Evolutionary conservation across 257 asterid genomes (phyloP).

Genomic region (Anisodus tanguticus): DNA sequence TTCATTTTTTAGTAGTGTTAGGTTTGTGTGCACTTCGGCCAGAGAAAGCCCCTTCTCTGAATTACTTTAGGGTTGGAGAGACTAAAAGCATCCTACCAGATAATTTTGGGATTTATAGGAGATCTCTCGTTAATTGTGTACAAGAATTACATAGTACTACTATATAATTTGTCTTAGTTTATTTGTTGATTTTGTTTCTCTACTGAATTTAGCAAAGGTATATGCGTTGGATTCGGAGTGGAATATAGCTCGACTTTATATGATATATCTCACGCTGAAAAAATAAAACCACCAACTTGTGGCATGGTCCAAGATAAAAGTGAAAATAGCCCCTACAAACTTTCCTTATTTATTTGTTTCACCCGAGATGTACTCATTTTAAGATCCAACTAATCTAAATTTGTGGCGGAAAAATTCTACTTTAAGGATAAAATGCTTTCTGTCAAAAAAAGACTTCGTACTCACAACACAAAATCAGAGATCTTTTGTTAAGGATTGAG

Average conservation of each 20-base stretch:
- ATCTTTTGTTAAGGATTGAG: not conserved
- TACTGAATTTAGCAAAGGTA: constrained; percentile 28
- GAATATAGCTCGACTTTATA: constrained; percentile 52
- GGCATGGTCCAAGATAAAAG: constrained; percentile 40
- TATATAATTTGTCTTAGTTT: constrained; percentile 1
- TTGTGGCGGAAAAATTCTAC: not conserved
- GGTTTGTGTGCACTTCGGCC: not conserved
- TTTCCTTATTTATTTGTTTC: constrained; percentile 26
- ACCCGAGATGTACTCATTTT: not conserved
- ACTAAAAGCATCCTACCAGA: constrained; percentile 33
- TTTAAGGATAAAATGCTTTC: fast-evolving
- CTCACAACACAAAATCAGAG: too few species aligned
- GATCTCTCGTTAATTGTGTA: constrained; percentile 54
- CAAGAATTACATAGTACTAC: constrained; percentile 16
- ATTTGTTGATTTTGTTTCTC: constrained; percentile 23
- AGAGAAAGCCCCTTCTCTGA: not conserved
- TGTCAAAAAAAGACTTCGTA: too few species aligned
- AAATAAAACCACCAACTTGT: constrained; percentile 46
- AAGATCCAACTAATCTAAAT: constrained; percentile 11
- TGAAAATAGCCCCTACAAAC: constrained; percentile 41
- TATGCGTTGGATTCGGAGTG: constrained; percentile 39
- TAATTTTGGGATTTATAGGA: constrained; percentile 47
- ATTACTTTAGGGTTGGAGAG: constrained; percentile 20
- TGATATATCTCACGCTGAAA: constrained; percentile 51
- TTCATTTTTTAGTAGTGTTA: too few species aligned